Evolutionary conservation across 805 yeast genomes (phyloP).

Genomic region (Suhomyces sp.): DNA sequence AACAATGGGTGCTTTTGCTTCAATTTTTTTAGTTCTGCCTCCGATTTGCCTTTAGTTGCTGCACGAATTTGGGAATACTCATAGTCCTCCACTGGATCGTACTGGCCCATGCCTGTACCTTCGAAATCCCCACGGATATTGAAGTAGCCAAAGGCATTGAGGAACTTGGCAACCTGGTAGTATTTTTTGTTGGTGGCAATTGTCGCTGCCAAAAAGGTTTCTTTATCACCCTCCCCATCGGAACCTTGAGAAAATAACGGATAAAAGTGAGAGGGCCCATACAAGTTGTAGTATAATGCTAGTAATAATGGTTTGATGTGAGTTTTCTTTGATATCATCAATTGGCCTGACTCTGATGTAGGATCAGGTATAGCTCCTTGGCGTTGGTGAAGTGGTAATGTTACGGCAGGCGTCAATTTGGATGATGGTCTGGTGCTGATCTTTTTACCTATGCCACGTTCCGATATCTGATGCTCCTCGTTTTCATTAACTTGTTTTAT

Average conservation of each 20-base stretch:
- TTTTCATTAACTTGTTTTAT: not conserved
- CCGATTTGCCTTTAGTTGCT: not conserved
- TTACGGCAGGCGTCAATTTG: not conserved
- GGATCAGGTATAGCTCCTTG: constrained; percentile 29
- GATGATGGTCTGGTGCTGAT: not conserved
- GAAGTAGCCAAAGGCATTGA: constrained; percentile 52
- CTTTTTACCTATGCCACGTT: not conserved
- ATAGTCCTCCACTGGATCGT: constrained; percentile 63
- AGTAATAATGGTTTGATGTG: constrained; percentile 36
- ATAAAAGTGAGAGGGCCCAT: constrained; percentile 41
- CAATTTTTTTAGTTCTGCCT: constrained; percentile 8
- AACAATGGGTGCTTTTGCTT: constrained; percentile 9
- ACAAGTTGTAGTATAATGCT: constrained; percentile 41
- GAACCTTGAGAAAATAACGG: constrained; percentile 45
- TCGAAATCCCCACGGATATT: constrained; percentile 37
- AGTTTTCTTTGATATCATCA: constrained; percentile 38
- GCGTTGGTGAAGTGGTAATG: constrained; percentile 29
- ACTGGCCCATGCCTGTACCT: constrained; percentile 81
- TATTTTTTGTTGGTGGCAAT: constrained; percentile 45
- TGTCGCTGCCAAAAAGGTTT: constrained; percentile 72
- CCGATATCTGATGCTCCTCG: not conserved
- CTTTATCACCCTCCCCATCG: constrained; percentile 80
- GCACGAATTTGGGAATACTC: constrained; percentile 8
- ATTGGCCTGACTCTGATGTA: constrained; percentile 39
- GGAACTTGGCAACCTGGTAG: constrained; percentile 53